Base-by-base conservation (phyloP, 495 filamentous ascomycete genomes). In the Hypoxylon lenormandii region DNA sequence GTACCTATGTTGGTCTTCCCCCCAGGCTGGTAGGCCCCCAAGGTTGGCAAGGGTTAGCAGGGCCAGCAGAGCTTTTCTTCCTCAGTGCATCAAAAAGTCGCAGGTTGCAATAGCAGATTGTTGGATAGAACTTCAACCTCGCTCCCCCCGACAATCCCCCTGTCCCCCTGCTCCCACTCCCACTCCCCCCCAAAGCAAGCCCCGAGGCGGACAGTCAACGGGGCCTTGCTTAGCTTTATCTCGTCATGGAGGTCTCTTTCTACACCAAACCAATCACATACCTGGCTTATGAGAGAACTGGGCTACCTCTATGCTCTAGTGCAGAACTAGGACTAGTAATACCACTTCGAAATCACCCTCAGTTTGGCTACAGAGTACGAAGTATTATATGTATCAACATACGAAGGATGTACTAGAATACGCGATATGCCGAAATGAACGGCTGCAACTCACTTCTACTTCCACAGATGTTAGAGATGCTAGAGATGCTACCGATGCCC, bases 181-280 rank as follows among this genome's bases (percentile, higher is more conserved):
- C 49, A 46, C 51, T 51, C 48, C 52, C 51, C 48, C 52, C 18
- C 33, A 18, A 56, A 13, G 21, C 45, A 47, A 30, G 52, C 40
- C 30, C 30, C 6, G 30, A 7, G 30, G 30, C 30, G 6, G 30
- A 33, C 30, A 8, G 51, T 37, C 53, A 62, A 52, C 26, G 52
- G 52, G 40, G 46, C 68, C 68, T 33, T 66, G 59, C 68, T 71
- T 71, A 66, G 68, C 68, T 71, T 63, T 63, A 66, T 71, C 68
- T 71, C 56, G 63, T 71, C 68, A 60, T 71, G 62, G 62, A 71
- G 62, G 62, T 60, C 22, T 36, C 40, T 63, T 53, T 42, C 47
- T 13, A 62, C 62, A 7, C 56, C 52, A 49, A 10, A 19, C 68
- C 68, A 71, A 71, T 71, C 55, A 66, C 57, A 19, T 71, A 53